Conservation (phyloP, 2,329 filamentous ascomycete species). For the Purpureocillium lavendulum region DNA sequence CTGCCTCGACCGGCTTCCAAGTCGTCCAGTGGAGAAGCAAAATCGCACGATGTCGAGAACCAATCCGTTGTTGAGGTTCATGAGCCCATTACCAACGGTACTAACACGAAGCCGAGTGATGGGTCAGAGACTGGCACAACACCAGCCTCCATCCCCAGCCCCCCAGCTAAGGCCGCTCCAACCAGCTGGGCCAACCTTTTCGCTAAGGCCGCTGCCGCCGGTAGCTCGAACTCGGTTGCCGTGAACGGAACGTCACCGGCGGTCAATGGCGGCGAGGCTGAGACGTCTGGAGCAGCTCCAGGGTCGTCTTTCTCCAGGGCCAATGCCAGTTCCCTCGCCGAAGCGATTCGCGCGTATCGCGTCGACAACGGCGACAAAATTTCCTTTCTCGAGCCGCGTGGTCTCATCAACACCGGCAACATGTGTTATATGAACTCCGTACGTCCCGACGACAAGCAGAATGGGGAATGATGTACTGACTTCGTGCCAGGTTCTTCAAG, state of each 20-base stretch:
- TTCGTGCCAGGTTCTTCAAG: slow-evolving; percentile 70
- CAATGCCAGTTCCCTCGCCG: slow-evolving; percentile 55
- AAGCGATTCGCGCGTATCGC: slow-evolving; percentile 67
- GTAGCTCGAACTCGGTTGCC: slow-evolving; percentile 8
- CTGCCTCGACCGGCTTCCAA: slow-evolving; percentile 31
- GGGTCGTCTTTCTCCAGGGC: slow-evolving; percentile 31
- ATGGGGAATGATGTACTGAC: slow-evolving; percentile 21
- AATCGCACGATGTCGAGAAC: not conserved
- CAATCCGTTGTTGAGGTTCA: too few species aligned
- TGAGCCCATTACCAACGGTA: too few species aligned
- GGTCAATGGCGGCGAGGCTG: slow-evolving; percentile 16
- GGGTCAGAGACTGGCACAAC: too few species aligned
- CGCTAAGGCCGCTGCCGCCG: slow-evolving; percentile 16
- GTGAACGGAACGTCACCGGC: slow-evolving; percentile 18
- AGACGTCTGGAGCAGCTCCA: slow-evolving; percentile 10
- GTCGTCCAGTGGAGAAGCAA: slow-evolving; percentile 10
- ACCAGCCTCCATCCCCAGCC: slow-evolving; percentile 7
- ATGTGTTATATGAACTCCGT: slow-evolving; percentile 99
- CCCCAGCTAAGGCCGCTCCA: slow-evolving; percentile 21
- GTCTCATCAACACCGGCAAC: slow-evolving; percentile 93
- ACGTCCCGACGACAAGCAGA: slow-evolving; percentile 30
- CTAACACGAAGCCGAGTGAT: too few species aligned
- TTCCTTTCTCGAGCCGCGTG: slow-evolving; percentile 82
- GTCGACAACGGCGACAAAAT: slow-evolving; percentile 58
- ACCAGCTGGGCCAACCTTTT: slow-evolving; percentile 34